A percentile compares a stretch with the other conserved stretches of the same genome.
Conservation (phyloP, 306 rosid species). For the Vicia villosa region DNA sequence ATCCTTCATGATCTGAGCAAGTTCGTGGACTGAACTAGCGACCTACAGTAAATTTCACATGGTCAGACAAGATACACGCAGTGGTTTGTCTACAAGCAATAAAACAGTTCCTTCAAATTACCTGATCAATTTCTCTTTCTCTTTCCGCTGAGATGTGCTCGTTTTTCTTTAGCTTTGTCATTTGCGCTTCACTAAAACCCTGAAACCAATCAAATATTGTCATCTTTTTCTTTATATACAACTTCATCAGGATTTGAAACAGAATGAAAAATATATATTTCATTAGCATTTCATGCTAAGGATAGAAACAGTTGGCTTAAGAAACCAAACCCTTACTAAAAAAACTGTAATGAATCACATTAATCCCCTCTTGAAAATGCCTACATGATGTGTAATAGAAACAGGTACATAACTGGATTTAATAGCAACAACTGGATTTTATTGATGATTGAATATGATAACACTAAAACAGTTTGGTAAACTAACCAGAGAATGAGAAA, state of each 20-base stretch:
- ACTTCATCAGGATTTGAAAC: conserved; percentile 9
- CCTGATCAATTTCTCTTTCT: conserved; percentile 77
- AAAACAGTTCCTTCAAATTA: conserved; percentile 34
- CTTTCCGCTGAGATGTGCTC: conserved; percentile 63
- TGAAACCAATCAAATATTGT: conserved; percentile 41
- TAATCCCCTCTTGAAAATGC: too few relatives aligned
- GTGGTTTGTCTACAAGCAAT: conserved; percentile 32
- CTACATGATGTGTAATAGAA: too few relatives aligned
- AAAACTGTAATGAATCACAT: too few relatives aligned
- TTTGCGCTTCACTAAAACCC: conserved; percentile 63
- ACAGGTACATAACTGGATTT: too few relatives aligned
- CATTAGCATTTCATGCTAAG: too few relatives aligned
- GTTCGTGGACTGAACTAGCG: conserved; percentile 67
- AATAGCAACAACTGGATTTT: too few relatives aligned
- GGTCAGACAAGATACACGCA: conserved; percentile 30
- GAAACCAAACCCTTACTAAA: too few relatives aligned
- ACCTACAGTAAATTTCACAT: conserved; percentile 50
- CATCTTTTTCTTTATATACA: conserved; percentile 15
- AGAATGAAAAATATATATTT: conserved; percentile 3
- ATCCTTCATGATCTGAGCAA: conserved; percentile 86
- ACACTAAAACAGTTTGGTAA: too few relatives aligned
- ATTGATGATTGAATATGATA: too few relatives aligned
- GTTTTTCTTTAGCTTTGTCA: conserved; percentile 53
- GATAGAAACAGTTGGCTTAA: too few relatives aligned
- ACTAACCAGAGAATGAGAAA: too few relatives aligned